Evolutionary conservation across 2,329 filamentous ascomycete genomes (phyloP).

Genomic region (Sclerotinia nivalis): DNA sequence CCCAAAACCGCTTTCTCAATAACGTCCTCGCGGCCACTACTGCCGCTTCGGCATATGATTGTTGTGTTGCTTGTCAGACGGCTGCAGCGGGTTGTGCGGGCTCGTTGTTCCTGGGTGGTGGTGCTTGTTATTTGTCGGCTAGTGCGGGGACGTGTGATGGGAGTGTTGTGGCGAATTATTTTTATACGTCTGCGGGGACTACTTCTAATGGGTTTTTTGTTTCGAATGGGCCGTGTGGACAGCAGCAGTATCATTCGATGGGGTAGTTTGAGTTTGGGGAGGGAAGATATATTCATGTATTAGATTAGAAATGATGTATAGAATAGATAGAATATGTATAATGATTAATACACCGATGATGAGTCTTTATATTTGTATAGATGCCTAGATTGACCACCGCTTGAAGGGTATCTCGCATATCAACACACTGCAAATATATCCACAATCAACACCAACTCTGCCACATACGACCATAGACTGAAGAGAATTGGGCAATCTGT

Average conservation of each 20-base stretch:
- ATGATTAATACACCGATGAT: too few species aligned
- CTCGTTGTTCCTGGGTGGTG: neutral
- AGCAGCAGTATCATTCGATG: neutral
- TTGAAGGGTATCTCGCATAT: too few species aligned
- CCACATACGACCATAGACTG: too few species aligned
- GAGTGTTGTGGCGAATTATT: neutral
- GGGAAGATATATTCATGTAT: too few species aligned
- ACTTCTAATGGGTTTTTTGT: neutral
- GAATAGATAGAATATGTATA: too few species aligned
- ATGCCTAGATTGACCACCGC: too few species aligned
- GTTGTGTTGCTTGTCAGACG: constrained; percentile 1
- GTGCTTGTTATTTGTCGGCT: neutral
- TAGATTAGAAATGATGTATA: too few species aligned
- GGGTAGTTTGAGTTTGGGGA: too few species aligned
- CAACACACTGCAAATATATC: too few species aligned
- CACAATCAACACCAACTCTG: too few species aligned
- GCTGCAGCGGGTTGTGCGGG: neutral
- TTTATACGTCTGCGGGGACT: neutral
- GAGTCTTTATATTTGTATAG: too few species aligned
- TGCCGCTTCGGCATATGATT: neutral
- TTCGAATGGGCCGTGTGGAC: neutral
- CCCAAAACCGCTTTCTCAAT: neutral
- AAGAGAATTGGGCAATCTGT: too few species aligned
- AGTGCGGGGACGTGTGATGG: neutral
- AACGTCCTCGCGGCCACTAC: neutral